Evolutionary conservation across 1,284 basidiomycete species (phyloP), one percentile per base, ranked within the genome.

Genomic region (Phlebopus sp.): DNA sequence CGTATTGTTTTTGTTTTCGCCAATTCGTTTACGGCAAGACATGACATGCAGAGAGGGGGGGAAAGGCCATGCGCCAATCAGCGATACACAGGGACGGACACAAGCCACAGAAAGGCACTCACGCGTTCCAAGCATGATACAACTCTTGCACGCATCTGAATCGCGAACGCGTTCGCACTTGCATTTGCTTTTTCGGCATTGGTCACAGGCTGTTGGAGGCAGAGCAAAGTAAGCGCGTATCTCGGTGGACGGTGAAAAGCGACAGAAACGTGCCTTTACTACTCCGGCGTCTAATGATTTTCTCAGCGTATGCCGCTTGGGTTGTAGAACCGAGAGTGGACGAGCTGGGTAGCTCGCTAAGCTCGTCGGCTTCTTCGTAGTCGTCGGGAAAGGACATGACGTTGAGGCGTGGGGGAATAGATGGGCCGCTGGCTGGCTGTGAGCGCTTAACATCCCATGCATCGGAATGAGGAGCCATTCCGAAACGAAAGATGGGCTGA

Each of bases 61-160:
- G 6, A 29, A 23, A 14, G 15, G 45, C 10, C 32, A 40, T 44
- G 36, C 9, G 29, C 10, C 27, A 11, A 8, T 29, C 27, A 29
- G 27, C 10, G 27, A 29, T 11, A 29, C 7, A 29, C 27, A 48
- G 18, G 43, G 9, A 18, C 32, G 35, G 37, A 11, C 0, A 25
- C 32, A 9, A 44, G 23, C 49, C 42, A 50, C 51, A 54, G 53
- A 21, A 37, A 35, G 21, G 13, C 25, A 76, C 81, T 70, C 58
- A 86, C 86, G 63, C 37, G 83, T 85, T 42, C 79, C 80, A 17
- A 89, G 74, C 71, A 86, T 75, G 29, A 82, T 69, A 60, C 88
- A 90, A 59, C 79, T 86, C 61, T 83, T 83, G 69, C 87, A 67
- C 13, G 63, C 50, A 14, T 50, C 37, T 2, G 48, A 51, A 37